Percentiles rank a stretch among this genome's conserved stretches.
Evolutionary conservation across 495 filamentous ascomycete species (phyloP).

Genomic region (Penicillium lagena): DNA sequence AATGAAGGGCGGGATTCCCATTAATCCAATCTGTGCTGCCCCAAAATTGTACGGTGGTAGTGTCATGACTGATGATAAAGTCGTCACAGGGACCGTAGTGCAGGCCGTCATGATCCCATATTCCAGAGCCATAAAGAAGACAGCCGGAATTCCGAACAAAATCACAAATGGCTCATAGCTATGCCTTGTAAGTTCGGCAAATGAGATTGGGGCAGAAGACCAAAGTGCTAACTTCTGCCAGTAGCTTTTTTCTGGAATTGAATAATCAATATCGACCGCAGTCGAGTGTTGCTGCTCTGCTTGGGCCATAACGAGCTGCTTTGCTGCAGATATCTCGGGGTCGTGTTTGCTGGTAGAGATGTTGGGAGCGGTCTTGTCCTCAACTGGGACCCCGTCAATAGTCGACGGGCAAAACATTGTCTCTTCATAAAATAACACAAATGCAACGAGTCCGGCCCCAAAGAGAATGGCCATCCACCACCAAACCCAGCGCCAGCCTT

Average conservation of each 20-base stretch:
- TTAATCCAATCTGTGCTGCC: constrained; percentile 27
- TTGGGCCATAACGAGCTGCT: not conserved
- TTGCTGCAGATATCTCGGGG: not conserved
- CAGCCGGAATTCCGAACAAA: constrained; percentile 21
- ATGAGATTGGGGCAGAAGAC: constrained; percentile 12
- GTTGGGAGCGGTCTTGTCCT: not conserved
- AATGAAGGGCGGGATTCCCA: constrained; percentile 29
- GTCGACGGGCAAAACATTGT: constrained; percentile 5
- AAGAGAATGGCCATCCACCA: constrained; percentile 44
- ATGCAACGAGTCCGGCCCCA: constrained; percentile 12
- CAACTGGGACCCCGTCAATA: constrained; percentile 5
- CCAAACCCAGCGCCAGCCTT: constrained; percentile 46
- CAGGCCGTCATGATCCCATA: constrained; percentile 29
- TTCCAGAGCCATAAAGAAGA: constrained; percentile 27
- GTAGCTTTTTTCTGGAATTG: constrained; percentile 13
- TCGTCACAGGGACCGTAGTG: constrained; percentile 22
- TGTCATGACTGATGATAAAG: constrained; percentile 24
- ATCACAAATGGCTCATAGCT: constrained; percentile 20
- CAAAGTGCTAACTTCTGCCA: constrained; percentile 9
- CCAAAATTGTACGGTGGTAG: constrained; percentile 32
- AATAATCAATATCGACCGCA: constrained; percentile 4
- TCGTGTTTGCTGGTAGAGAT: not conserved
- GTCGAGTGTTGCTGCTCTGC: not conserved
- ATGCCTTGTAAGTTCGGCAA: constrained; percentile 13
- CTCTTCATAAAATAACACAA: constrained; percentile 16